These are phyloP conservation scores for Pulveroboletus sp. DNA, from an alignment of 1,284 basidiomycete genomes.

Conservation along the genomic window DNA sequence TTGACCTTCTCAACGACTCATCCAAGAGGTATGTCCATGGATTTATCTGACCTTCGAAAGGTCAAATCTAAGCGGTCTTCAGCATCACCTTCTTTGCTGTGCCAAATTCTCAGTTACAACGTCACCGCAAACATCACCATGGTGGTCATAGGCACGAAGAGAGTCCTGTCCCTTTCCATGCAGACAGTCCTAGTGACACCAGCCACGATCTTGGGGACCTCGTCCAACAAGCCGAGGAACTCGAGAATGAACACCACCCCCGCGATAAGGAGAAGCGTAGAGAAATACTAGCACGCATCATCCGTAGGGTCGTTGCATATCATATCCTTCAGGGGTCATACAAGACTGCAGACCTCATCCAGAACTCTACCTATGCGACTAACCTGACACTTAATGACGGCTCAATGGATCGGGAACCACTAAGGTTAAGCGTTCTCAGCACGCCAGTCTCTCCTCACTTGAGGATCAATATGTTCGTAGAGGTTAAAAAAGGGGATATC, in stretches of 20 bases:
- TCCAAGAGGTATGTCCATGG: constrained; percentile 36
- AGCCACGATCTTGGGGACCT: constrained; percentile 22
- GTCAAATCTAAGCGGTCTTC: not conserved
- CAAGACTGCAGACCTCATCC: constrained; percentile 44
- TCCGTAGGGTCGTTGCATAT: constrained; percentile 61
- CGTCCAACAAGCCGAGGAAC: constrained; percentile 25
- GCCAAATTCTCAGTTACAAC: constrained; percentile 46
- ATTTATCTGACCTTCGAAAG: not conserved
- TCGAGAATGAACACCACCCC: constrained; percentile 32
- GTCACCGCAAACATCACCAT: constrained; percentile 25
- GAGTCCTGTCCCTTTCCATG: not conserved
- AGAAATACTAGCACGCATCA: constrained; percentile 53
- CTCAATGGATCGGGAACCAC: constrained; percentile 52
- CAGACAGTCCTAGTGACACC: not conserved
- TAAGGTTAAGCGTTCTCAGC: constrained; percentile 57
- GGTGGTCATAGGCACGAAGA: not conserved
- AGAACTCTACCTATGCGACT: constrained; percentile 63
- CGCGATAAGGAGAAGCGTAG: constrained; percentile 51
- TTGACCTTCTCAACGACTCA: constrained; percentile 45
- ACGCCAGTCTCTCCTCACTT: constrained; percentile 37
- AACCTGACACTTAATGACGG: constrained; percentile 53
- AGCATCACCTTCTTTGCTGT: constrained; percentile 59
- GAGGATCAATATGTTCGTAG: constrained; percentile 58
- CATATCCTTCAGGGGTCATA: constrained; percentile 57
- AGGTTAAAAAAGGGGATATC: constrained; percentile 49